Evolutionary conservation across 164 flowering plant genomes (phyloP).

Genomic region (Malania oleifera): DNA sequence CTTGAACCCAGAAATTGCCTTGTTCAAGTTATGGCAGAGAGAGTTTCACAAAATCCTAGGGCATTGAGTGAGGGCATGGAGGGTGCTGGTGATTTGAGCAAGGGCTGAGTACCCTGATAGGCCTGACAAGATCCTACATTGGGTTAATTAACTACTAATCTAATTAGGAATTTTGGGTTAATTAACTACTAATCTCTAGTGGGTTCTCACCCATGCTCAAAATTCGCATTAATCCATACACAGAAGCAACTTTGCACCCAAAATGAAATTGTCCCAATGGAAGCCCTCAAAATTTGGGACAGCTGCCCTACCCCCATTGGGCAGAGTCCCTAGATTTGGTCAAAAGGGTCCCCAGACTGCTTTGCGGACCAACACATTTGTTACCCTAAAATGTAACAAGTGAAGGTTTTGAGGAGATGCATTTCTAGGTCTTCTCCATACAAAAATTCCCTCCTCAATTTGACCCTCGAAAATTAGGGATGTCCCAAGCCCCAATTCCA

Average conservation of each 20-base stretch:
- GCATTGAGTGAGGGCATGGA: conserved; percentile 20
- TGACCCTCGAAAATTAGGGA: not conserved
- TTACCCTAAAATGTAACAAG: conserved; percentile 23
- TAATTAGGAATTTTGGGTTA: too few relatives aligned
- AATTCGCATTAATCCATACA: conserved; percentile 16
- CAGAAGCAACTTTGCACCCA: conserved; percentile 4
- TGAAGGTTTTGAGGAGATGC: conserved; percentile 18
- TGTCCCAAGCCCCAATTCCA: conserved; percentile 13
- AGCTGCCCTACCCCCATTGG: not conserved
- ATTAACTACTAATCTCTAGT: too few relatives aligned
- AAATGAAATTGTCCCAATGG: not conserved
- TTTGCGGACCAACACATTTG: conserved; percentile 29
- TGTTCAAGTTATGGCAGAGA: conserved; percentile 19
- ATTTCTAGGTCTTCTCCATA: not conserved
- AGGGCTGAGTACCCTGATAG: conserved; percentile 17
- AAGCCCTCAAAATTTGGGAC: conserved; percentile 7
- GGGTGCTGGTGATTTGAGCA: conserved; percentile 12
- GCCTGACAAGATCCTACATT: conserved; percentile 19
- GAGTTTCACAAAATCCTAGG: conserved; percentile 24
- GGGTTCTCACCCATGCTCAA: conserved; percentile 8
- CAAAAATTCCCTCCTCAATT: conserved; percentile 5
- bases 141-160: too few relatives aligned
- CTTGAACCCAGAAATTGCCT: conserved; percentile 47
- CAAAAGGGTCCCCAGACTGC: conserved; percentile 28
- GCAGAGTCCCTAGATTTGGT: conserved; percentile 22